Base-by-base conservation (phyloP, 805 yeast genomes). In the Sugiyamaella marilandica region DNA sequence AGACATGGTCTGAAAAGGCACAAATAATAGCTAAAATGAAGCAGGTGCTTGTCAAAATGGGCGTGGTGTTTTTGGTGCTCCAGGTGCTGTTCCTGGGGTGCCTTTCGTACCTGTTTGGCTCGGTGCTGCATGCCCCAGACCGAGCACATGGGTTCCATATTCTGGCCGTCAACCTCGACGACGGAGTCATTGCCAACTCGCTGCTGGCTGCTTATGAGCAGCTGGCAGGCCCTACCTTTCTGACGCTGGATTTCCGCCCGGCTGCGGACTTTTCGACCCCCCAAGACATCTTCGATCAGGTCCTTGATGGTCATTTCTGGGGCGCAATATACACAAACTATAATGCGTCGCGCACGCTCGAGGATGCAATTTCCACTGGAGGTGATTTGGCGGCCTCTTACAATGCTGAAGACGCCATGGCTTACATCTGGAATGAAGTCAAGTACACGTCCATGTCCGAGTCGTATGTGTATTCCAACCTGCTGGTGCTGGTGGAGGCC, bases 341-440 rank as follows among this genome's bases (percentile, higher is more conserved):
- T n/a, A 51, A 51, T 34, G 54, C 53, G 7, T 36, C 56, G 7
- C 14, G 31, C 8, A 29, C 13, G 14, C 49, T 50, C 16, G 11
- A 19, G 5, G 39, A 39, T 18, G 54, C 54, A 4, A 2, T 45
- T 9, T 14, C 39, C 5, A 19, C 31, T 16, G 51, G 48, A 8
- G 45, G 49, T 5, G 18, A 2, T 13, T 11, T 21, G 16, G 44
- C 45, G 10, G 47, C 29, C 7, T 10, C 19, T 26, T 54, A 50
- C 41, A 41, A 54, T 16, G 43, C 49, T 11, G 14, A 45, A 14
- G n/a, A 39, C 14, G 51, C 47, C 14, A 29, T 54, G 31, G 18
- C 31, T 9, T 54, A 54, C 19, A 36, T 54, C 21, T 54, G 56
- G 56, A 36, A 54, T 26, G 54, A 50, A 16, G 56, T 34, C 5